phyloP scores from a whole-genome alignment of 495 filamentous ascomycete genomes.

The Podospora pseudoanserina region DNA sequence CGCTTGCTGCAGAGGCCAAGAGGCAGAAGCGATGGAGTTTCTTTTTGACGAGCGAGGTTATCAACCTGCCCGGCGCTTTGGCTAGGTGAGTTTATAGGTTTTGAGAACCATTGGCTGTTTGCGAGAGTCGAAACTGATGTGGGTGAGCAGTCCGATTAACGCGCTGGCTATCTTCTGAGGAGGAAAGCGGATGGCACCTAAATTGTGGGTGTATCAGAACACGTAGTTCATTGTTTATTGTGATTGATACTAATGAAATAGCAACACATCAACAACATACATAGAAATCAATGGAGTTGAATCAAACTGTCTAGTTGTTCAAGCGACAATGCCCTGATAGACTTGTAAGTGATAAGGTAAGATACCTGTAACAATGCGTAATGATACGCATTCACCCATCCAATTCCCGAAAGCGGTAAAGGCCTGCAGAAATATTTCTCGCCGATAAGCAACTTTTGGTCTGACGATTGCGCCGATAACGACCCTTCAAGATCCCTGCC shows the following conservation, averaged over 20 bases:
- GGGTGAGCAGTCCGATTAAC: neutral
- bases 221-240: neutral
- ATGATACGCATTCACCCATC: neutral
- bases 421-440: slow-evolving; percentile 1
- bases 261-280: too few relatives aligned
- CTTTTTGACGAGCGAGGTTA: slow-evolving; percentile 46
- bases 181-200: neutral
- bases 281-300: neutral
- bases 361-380: neutral
- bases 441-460: slow-evolving; percentile 5
- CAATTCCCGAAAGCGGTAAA: neutral
- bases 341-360: neutral
- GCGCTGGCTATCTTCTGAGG: neutral
- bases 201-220: neutral
- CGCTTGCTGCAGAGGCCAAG: slow-evolving; percentile 35
- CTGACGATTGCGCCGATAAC: neutral
- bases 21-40: slow-evolving; percentile 40
- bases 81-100: neutral
- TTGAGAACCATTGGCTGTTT: neutral
- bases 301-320: neutral
- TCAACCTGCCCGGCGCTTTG: slow-evolving; percentile 41
- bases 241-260: neutral
- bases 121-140: neutral
- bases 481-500: neutral
- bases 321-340: too few relatives aligned